Evolutionary conservation across 2,329 filamentous ascomycete species (phyloP).

Genomic region (Alternaria alternata): DNA sequence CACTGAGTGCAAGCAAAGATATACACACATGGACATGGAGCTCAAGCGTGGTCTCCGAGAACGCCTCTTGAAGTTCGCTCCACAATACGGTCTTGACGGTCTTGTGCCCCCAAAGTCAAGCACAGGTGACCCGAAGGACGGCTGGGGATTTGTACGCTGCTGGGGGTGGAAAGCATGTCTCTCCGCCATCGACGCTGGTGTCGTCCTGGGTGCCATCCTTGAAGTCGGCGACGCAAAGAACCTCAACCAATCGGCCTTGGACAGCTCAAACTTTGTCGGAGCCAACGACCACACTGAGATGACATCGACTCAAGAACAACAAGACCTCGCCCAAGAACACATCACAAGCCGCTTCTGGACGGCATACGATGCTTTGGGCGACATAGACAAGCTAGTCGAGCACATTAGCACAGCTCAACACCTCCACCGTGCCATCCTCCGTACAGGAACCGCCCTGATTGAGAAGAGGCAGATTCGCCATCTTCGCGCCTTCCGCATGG

Average conservation of each 20-base stretch:
- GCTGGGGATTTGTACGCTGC: slow-evolving; percentile 95
- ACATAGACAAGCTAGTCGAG: slow-evolving; percentile 74
- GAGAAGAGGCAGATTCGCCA: slow-evolving; percentile 95
- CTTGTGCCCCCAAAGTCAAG: slow-evolving; percentile 76
- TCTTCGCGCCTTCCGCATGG: slow-evolving; percentile 91
- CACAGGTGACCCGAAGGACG: slow-evolving; percentile 78
- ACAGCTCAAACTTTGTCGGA: slow-evolving; percentile 40
- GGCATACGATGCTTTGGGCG: slow-evolving; percentile 64
- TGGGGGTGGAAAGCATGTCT: slow-evolving; percentile 98
- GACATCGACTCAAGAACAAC: slow-evolving; percentile 29
- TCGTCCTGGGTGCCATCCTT: slow-evolving; percentile 88
- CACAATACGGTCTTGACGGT: slow-evolving; percentile 91
- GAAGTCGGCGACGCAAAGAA: slow-evolving; percentile 77
- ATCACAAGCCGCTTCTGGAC: slow-evolving; percentile 64
- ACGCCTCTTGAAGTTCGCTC: slow-evolving; percentile 88
- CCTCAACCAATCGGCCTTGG: slow-evolving; percentile 42
- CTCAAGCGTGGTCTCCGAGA: slow-evolving; percentile 86
- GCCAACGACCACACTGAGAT: slow-evolving; percentile 40
- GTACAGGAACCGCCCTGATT: slow-evolving; percentile 88
- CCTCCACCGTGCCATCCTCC: slow-evolving; percentile 89
- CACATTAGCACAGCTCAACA: slow-evolving; percentile 86
- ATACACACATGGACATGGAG: slow-evolving; percentile 98
- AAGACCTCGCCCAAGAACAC: slow-evolving; percentile 53
- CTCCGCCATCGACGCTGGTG: slow-evolving; percentile 92
- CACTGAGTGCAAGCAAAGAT: slow-evolving; percentile 92